These are phyloP conservation scores for Gynandropsis gynandra DNA, from an alignment of 345 rosid genomes.

Conservation along the genomic window DNA sequence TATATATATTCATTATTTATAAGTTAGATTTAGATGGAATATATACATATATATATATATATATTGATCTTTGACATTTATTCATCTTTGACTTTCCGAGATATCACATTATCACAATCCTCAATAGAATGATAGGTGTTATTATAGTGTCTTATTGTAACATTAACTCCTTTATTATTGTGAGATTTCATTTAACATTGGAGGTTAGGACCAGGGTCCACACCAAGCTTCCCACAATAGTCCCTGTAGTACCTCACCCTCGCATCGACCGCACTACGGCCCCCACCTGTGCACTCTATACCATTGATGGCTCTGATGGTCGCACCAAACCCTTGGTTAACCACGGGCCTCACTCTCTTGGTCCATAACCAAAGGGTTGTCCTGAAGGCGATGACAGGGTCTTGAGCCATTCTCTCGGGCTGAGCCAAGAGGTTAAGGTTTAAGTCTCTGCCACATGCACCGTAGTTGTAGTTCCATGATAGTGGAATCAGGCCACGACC, in stretches of 20 bases:
- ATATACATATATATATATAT: too few species aligned
- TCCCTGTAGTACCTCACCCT: conserved; percentile 39
- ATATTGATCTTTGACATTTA: too few species aligned
- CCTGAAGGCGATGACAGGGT: conserved; percentile 48
- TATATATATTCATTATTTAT: too few species aligned
- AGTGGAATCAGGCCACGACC: conserved; percentile 66
- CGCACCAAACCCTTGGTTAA: conserved; percentile 54
- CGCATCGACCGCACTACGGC: conserved; percentile 24
- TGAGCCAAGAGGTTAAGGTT: conserved; percentile 38
- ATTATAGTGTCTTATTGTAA: too few species aligned
- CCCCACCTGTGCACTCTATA: conserved; percentile 40
- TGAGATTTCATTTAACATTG: too few species aligned
- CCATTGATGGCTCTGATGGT: conserved; percentile 54
- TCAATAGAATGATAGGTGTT: too few species aligned
- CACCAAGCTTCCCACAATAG: conserved; percentile 43
- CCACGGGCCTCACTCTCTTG: conserved; percentile 31
- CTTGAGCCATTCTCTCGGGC: conserved; percentile 54
- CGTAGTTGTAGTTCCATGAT: conserved; percentile 58
- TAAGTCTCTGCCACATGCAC: conserved; percentile 40
- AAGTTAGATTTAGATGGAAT: too few species aligned
- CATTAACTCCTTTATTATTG: too few species aligned
- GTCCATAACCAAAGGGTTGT: conserved; percentile 73
- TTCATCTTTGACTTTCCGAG: too few species aligned
- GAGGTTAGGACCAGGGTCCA: conserved; percentile 46
- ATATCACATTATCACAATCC: too few species aligned